phyloP scores from a whole-genome alignment of 192 early-diverging fungal genomes.

The Entophlyctis luteolus region DNA sequence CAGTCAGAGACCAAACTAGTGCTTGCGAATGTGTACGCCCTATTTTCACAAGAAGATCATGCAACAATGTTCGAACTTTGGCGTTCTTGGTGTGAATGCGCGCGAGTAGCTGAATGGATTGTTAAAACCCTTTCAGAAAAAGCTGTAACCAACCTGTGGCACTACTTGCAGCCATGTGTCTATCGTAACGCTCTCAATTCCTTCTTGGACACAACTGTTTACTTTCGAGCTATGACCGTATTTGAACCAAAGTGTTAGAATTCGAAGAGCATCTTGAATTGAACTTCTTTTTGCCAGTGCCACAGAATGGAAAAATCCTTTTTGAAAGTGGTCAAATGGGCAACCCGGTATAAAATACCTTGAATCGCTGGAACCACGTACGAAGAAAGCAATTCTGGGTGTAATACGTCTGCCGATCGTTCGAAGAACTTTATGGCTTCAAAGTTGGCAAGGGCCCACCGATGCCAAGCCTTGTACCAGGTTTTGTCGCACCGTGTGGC shows the following conservation, averaged over 20 bases:
- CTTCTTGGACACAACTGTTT: constrained; percentile 59
- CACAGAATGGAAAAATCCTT: constrained; percentile 79
- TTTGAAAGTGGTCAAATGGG: constrained; percentile 31
- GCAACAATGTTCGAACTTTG: constrained; percentile 66
- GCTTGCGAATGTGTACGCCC: constrained; percentile 85
- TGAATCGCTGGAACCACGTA: constrained; percentile 75
- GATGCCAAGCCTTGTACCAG: constrained; percentile 90
- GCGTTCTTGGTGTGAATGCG: constrained; percentile 67
- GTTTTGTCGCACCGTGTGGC: constrained; percentile 72
- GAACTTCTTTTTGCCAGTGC: constrained; percentile 69
- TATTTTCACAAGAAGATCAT: constrained; percentile 68
- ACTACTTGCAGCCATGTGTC: constrained; percentile 88
- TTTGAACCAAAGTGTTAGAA: constrained; percentile 85
- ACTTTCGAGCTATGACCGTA: constrained; percentile 73
- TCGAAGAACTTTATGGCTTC: constrained; percentile 67
- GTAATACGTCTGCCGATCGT: constrained; percentile 60
- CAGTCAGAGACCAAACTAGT: constrained; percentile 81
- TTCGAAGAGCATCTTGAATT: constrained; percentile 77
- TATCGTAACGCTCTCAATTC: constrained; percentile 65
- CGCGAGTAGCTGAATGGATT: constrained; percentile 67
- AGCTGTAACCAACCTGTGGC: constrained; percentile 40
- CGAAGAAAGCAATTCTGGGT: constrained; percentile 43
- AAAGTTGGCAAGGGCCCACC: constrained; percentile 76
- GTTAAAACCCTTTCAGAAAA: background rate
- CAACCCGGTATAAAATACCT: constrained; percentile 37